A percentile compares a stretch with the other conserved stretches of the same genome.
phyloP scores from a whole-genome alignment of 2,329 filamentous ascomycete species.

The Aspergillus texensis region DNA sequence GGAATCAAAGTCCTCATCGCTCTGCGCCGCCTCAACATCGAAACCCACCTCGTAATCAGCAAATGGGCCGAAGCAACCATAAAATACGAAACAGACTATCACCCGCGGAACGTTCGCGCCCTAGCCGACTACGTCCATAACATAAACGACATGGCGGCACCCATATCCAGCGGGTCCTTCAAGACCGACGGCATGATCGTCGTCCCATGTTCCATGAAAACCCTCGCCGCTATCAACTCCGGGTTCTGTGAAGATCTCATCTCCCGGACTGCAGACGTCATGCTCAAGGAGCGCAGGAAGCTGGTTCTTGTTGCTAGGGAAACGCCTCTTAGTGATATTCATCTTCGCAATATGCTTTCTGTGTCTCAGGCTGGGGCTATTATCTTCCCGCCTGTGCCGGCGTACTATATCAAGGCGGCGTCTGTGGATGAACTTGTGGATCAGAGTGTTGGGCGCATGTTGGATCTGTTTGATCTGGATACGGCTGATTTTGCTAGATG shows the following conservation, averaged over 20 bases:
- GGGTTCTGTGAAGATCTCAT: constrained; percentile 52
- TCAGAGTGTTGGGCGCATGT: constrained; percentile 51
- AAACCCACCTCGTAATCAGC: constrained; percentile 53
- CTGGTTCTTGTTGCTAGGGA: constrained; percentile 48
- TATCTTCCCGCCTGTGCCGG: constrained; percentile 50
- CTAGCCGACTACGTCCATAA: constrained; percentile 45
- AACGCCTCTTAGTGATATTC: constrained; percentile 52
- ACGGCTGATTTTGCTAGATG: constrained; percentile 41
- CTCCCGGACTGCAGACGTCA: constrained; percentile 50
- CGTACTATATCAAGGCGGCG: constrained; percentile 47
- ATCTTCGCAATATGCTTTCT: constrained; percentile 50
- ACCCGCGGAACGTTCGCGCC: constrained; percentile 38
- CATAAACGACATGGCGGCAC: constrained; percentile 49
- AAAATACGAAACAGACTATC: constrained; percentile 51
- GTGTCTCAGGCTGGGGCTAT: constrained; percentile 43
- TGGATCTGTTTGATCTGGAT: constrained; percentile 51
- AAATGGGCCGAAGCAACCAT: constrained; percentile 55
- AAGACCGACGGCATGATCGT: constrained; percentile 51
- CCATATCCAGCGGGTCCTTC: constrained; percentile 51
- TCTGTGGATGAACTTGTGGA: constrained; percentile 47
- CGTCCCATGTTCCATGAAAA: constrained; percentile 54
- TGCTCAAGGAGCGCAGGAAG: constrained; percentile 48
- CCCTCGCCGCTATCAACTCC: constrained; percentile 45
- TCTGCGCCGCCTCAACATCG: constrained; percentile 48
- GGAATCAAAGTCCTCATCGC: constrained; percentile 47